Evolutionary conservation across 2,329 filamentous ascomycete genomes (phyloP), one percentile per base, ranked within the genome.

Genomic region (Phoma herbarum): DNA sequence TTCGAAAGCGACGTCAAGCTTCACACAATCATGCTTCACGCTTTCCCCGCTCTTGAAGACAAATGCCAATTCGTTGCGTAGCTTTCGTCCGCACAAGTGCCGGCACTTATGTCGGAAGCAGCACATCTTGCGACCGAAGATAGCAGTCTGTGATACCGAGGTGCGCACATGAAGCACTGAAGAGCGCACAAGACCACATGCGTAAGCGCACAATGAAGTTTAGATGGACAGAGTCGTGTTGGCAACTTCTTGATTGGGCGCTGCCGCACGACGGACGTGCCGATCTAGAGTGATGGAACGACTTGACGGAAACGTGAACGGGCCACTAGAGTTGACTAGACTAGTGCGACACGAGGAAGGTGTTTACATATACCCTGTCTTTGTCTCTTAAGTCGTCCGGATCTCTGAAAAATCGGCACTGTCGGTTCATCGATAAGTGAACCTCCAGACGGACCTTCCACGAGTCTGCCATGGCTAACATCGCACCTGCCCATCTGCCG

Each of bases 381-480:
- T 49, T 49, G 49, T 31, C 35, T 31, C 26, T 39, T 12, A 25
- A 12, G 29, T 16, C 3, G 23, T 12, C 44, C 29, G 39, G 10
- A 14, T 2, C 12, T 33, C 23, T 18, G 25, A 23, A 16, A 39
- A 33, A 2, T 43, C 16, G 23, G 43, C 22, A 12, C 14, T 10
- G 37, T 31, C 23, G n/a, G 7, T 31, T 12, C 16, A n/a, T 18
- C n/a, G 10, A 23, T 12, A 18, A 8, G 10, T 22, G 5, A 22
- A 9, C 18, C 12, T 35, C 31, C 28, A 10, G 8, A 8, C 41
- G 23, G 20, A 18, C 10, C 5, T 23, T 35, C 14, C 16, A 42
- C 31, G 23, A 29, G 51, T 43, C 57, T 55, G 60, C 52, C 57
- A 75, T 75, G 73, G 54, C 70, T 42, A 51, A 68, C 20, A 33